These are phyloP conservation scores for Aspergillus flavus DNA, from an alignment of 2,329 filamentous ascomycete species.

Conservation along the genomic window DNA sequence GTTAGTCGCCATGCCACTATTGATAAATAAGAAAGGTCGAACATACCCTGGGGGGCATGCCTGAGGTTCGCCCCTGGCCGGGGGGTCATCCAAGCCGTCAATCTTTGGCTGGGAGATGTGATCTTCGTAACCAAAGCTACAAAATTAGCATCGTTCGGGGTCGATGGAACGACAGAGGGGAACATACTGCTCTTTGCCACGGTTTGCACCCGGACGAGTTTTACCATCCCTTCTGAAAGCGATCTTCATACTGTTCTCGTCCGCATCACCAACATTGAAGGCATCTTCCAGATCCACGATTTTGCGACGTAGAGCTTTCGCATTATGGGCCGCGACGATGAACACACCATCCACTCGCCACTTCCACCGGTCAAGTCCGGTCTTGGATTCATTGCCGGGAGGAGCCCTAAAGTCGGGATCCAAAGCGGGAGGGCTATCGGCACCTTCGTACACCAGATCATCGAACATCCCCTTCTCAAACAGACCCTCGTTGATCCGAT, in stretches of 20 bases:
- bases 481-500: constrained; percentile 11
- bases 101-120: constrained; percentile 46
- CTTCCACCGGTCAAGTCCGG: constrained; percentile 2
- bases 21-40: accelerated
- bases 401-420: constrained; percentile 21
- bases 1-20: accelerated
- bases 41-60: constrained; percentile 32
- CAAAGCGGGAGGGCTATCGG: constrained; percentile 14
- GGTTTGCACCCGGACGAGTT: constrained; percentile 4
- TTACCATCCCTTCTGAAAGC: constrained; percentile 7
- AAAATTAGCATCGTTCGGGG: not conserved
- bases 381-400: constrained; percentile 1
- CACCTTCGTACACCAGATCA: constrained; percentile 21
- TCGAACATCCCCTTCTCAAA: constrained; percentile 20
- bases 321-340: constrained; percentile 19
- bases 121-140: constrained; percentile 47
- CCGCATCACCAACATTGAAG: constrained; percentile 12
- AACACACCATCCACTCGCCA: constrained; percentile 20
- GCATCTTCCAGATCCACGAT: constrained; percentile 14
- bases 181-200: constrained; percentile 14
- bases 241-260: constrained; percentile 11
- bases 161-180: too few relatives aligned
- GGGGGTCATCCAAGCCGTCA: constrained; percentile 27
- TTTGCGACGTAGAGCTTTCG: constrained; percentile 12
- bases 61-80: constrained; percentile 33